Conservation (phyloP, 306 rosid species). For the Hippophae gyantsensis region DNA sequence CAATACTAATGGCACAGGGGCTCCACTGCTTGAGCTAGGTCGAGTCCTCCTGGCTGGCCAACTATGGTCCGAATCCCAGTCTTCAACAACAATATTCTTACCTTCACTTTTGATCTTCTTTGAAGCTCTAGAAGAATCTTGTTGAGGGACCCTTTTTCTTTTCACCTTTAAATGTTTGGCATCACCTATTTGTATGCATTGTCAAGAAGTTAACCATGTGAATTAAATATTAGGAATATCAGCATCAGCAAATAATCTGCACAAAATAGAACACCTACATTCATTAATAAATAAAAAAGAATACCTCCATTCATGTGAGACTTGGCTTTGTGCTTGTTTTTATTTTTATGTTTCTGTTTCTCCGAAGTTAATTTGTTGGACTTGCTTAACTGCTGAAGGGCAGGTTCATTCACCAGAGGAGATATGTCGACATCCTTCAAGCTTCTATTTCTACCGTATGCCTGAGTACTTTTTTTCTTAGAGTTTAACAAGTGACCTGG, state of each 20-base stretch:
- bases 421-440: constrained; percentile 72
- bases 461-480: constrained; percentile 44
- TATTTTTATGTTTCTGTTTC: constrained; percentile 40
- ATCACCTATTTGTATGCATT: constrained; percentile 42
- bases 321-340: constrained; percentile 46
- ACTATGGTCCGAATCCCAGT: constrained; percentile 39
- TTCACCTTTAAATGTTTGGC: constrained; percentile 47
- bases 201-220: constrained; percentile 15
- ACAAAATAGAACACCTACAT: neutral
- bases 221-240: constrained; percentile 8
- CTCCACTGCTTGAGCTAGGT: constrained; percentile 36
- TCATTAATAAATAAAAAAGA: constrained; percentile 16
- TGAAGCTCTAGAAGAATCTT: constrained; percentile 54
- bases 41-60: constrained; percentile 45
- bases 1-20: too few species aligned
- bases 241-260: constrained; percentile 18
- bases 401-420: constrained; percentile 47
- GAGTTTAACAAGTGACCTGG: constrained; percentile 39
- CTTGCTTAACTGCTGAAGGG: constrained; percentile 37
- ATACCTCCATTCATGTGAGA: constrained; percentile 58
- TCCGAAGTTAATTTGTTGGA: constrained; percentile 29
- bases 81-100: constrained; percentile 45
- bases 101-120: constrained; percentile 57
- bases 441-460: constrained; percentile 62
- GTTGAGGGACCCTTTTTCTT: constrained; percentile 56